phyloP scores from a whole-genome alignment of 108 stramenopile genomes.

The Discostella pseudostelligera region DNA sequence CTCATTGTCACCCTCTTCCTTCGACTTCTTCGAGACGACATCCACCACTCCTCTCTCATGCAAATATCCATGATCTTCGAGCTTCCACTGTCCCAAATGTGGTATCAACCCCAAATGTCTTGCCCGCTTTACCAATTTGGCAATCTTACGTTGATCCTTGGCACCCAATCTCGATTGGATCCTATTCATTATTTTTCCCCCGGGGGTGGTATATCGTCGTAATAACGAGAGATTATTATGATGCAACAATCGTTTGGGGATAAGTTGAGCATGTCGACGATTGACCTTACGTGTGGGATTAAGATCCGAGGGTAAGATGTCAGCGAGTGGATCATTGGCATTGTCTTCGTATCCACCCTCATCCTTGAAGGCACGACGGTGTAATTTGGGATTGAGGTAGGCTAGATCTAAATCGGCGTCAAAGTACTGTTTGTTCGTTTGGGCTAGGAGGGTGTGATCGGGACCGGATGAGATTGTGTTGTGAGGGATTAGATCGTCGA shows the following conservation, averaged over 20 bases:
- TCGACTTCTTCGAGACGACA: too few relatives aligned
- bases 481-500: conserved; percentile 46
- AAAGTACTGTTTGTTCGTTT: conserved; percentile 11
- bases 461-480: conserved; percentile 24
- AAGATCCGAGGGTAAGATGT: conserved; percentile 73
- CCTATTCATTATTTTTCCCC: conserved; percentile 82
- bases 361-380: conserved; percentile 46
- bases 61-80: conserved; percentile 71
- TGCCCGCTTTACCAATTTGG: conserved; percentile 78
- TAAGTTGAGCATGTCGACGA: conserved; percentile 62
- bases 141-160: conserved; percentile 80
- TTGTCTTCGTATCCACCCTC: conserved; percentile 19
- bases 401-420: conserved; percentile 54
- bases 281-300: conserved; percentile 72
- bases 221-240: conserved; percentile 79
- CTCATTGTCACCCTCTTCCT: conserved; percentile 30
- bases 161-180: conserved; percentile 77
- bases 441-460: conserved; percentile 1
- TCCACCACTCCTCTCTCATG: conserved; percentile 56
- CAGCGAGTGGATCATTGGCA: conserved; percentile 70
- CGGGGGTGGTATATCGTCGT: conserved; percentile 70
- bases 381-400: conserved; percentile 20
- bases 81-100: conserved; percentile 70
- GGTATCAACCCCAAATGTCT: conserved; percentile 76
- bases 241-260: conserved; percentile 66